phyloP scores from a whole-genome alignment of 768 basidiomycete species.

The Boletus tomentosulus region DNA sequence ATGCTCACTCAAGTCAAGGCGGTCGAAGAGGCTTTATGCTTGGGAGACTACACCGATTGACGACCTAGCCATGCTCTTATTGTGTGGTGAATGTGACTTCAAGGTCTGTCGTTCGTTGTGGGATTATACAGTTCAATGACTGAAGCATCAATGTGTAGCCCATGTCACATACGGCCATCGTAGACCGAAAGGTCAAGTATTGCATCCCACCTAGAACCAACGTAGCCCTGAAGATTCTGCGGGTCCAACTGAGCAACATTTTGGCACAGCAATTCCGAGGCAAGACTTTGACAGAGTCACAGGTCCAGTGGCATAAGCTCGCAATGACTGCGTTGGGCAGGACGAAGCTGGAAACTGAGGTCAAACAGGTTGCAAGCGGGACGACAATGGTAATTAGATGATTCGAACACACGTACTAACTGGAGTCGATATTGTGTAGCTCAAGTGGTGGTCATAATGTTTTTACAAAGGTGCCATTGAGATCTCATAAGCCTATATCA shows the following conservation, averaged over 20 bases:
- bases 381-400: constrained; percentile 18
- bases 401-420: neutral
- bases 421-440: too few species aligned
- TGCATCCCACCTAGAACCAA: constrained; percentile 64
- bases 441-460: too few species aligned
- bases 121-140: constrained; percentile 5
- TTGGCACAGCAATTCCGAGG: constrained; percentile 67
- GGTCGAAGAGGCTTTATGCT: constrained; percentile 86
- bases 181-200: constrained; percentile 86
- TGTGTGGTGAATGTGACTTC: constrained; percentile 90
- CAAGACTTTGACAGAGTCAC: constrained; percentile 53
- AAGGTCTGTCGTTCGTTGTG: constrained; percentile 47
- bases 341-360: constrained; percentile 36
- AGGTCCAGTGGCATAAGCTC: constrained; percentile 69
- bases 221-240: constrained; percentile 76
- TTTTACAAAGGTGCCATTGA: neutral
- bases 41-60: constrained; percentile 94
- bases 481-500: neutral
- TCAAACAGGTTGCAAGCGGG: constrained; percentile 5
- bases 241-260: constrained; percentile 54
- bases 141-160: constrained; percentile 42
- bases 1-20: constrained; percentile 47
- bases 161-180: constrained; percentile 59
- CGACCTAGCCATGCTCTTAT: constrained; percentile 70
- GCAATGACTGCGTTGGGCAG: constrained; percentile 61